Base-by-base conservation (phyloP, 1,139 yeast genomes). In the Geotrichum citri-aurantii region DNA sequence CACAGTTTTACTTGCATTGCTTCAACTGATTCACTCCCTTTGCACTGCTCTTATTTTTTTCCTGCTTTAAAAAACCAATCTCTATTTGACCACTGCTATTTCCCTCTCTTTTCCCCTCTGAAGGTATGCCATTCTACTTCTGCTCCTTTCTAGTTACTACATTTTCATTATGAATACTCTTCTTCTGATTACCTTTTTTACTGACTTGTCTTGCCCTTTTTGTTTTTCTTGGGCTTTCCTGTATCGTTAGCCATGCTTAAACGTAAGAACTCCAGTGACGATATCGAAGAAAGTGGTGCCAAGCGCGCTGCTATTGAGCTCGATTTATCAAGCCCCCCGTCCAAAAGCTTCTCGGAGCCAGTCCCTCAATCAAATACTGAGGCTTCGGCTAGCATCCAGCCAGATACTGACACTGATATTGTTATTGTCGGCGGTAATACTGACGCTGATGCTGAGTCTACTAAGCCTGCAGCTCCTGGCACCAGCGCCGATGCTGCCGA, bases 221-320 rank as follows among this genome's bases (percentile, higher is more conserved):
- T 21, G 24, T 14, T 24, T 27, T 21, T 50, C 48, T 40, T 19
- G 26, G 24, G 19, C 3, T 8, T 24, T 50, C 23, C 29, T 40
- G 6, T 50, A 11, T 12, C 8, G 10, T 8, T 8, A 19, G 23
- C 55, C 40, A 77, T 81, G 75, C 76, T 84, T 69, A 87, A 87
- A 69, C 79, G 95, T 61, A 86, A 86, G 75, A 86, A 83, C 73
- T 91, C 86, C 64, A n/a, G n/a, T 17, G 42, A 37, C 19, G 86
- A 82, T 48, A 67, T 66, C 44, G 68, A 65, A 37, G 75, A 69
- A 54, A 71, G 66, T 52, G 74, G 68, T 50, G 68, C 76, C 60
- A 87, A 87, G 67, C 75, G 95, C 59, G 86, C 86, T 8, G 93
- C 95, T 0, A 78, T 87, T 65, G 91, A 86, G 26, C 51, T 57